A percentile compares a stretch with the other conserved stretches of the same genome.
Conservation (phyloP, 2,329 filamentous ascomycete genomes). For the Camillea tinctor region DNA sequence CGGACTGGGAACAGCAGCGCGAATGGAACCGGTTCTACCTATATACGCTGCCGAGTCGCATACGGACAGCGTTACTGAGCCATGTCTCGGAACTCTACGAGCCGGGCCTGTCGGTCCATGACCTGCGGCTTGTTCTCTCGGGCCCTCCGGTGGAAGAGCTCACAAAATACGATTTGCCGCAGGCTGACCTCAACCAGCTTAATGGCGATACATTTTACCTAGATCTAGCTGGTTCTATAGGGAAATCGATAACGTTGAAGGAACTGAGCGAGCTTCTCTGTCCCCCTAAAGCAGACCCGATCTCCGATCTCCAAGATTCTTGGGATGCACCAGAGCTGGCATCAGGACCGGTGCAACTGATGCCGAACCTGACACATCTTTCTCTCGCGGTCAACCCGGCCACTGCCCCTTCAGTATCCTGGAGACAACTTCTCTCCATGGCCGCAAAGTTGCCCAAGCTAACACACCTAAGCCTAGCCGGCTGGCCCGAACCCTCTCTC, state of each 20-base stretch:
- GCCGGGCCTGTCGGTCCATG: slow-evolving; percentile 49
- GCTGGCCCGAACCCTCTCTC: slow-evolving; percentile 61
- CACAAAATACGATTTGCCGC: slow-evolving; percentile 28
- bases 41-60: slow-evolving; percentile 51
- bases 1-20: slow-evolving; percentile 55
- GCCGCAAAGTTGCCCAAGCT: slow-evolving; percentile 51
- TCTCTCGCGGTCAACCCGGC: slow-evolving; percentile 52
- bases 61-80: slow-evolving; percentile 52
- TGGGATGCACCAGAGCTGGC: slow-evolving; percentile 47
- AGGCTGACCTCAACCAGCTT: slow-evolving; percentile 26
- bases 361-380: slow-evolving; percentile 60
- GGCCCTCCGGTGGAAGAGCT: slow-evolving; percentile 31
- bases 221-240: slow-evolving; percentile 53
- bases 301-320: slow-evolving; percentile 45
- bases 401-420: slow-evolving; percentile 43
- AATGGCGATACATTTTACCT: slow-evolving; percentile 52
- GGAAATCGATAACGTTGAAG: slow-evolving; percentile 50
- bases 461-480: slow-evolving; percentile 61
- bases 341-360: slow-evolving; percentile 33
- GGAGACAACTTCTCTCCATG: slow-evolving; percentile 58
- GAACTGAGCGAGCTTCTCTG: slow-evolving; percentile 53
- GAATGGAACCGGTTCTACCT: slow-evolving; percentile 58
- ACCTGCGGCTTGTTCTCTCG: slow-evolving; percentile 42
- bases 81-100: slow-evolving; percentile 46
- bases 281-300: slow-evolving; percentile 28